Percentiles rank a stretch among this genome's conserved stretches.
These are phyloP conservation scores for Saturnispora quitensis DNA, from an alignment of 805 yeast species.

Conservation along the genomic window DNA sequence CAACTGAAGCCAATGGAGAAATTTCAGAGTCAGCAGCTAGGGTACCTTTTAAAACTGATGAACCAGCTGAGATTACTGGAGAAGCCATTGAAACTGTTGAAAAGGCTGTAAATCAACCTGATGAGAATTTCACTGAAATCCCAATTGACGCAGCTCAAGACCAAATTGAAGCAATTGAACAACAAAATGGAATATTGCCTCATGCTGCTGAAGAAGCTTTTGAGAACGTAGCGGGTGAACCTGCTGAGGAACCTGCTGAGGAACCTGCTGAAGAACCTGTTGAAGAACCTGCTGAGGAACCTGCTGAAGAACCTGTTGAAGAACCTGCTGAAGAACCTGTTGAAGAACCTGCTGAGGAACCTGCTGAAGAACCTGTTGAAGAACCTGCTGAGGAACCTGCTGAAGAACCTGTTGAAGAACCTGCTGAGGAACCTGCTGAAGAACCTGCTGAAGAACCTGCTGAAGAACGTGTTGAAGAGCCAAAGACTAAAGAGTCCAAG, in stretches of 20 bases:
- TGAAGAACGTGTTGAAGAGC: not conserved
- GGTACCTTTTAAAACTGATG: conserved; percentile 12
- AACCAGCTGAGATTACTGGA: not conserved
- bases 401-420: not conserved
- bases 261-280: not conserved
- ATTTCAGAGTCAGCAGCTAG: conserved; percentile 1
- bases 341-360: not conserved
- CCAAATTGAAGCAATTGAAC: too few species aligned
- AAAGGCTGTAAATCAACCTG: conserved; percentile 4
- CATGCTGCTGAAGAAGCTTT: too few species aligned
- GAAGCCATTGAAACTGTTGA: not conserved
- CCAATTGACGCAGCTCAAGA: too few species aligned
- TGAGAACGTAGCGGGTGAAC: too few species aligned
- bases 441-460: not conserved
- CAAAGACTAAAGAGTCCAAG: not conserved
- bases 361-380: not conserved
- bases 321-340: not conserved
- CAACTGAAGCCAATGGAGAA: not conserved
- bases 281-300: not conserved
- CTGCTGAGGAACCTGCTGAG: too few species aligned
- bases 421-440: not conserved
- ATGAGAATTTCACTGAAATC: too few species aligned
- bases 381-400: not conserved
- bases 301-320: not conserved
- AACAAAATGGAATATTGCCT: too few species aligned